Evolutionary conservation across 2,329 filamentous ascomycete genomes (phyloP).

Genomic region (Colletotrichum zoysiae): DNA sequence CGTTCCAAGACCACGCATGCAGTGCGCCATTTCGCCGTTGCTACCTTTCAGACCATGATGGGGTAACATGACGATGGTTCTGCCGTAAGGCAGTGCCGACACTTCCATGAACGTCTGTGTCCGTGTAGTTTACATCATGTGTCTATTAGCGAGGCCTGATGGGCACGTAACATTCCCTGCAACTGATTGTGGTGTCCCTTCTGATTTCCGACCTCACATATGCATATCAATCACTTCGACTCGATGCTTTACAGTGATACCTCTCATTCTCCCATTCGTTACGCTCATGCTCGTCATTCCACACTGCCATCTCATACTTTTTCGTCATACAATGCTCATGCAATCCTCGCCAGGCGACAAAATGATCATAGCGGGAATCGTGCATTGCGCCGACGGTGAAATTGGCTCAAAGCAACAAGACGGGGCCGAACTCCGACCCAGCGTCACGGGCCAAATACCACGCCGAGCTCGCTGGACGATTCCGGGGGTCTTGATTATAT

Average conservation of each 20-base stretch:
- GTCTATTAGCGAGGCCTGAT: background rate
- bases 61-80: background rate
- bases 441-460: background rate
- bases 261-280: rapidly evolving
- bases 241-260: background rate
- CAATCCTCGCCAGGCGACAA: background rate
- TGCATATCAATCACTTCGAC: background rate
- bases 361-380: background rate
- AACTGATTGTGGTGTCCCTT: too few species aligned
- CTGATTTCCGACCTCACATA: background rate
- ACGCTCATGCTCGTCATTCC: background rate
- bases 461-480: background rate
- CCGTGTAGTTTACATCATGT: too few species aligned
- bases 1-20: background rate
- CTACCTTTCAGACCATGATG: background rate
- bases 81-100: background rate
- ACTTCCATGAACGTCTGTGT: too few species aligned
- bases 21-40: background rate
- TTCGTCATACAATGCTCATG: background rate
- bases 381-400: background rate
- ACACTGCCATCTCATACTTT: background rate
- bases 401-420: background rate
- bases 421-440: too few species aligned
- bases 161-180: too few species aligned
- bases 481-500: background rate